Conservation (phyloP, 148 eudicot genomes). For the Diospyros lotus region DNA sequence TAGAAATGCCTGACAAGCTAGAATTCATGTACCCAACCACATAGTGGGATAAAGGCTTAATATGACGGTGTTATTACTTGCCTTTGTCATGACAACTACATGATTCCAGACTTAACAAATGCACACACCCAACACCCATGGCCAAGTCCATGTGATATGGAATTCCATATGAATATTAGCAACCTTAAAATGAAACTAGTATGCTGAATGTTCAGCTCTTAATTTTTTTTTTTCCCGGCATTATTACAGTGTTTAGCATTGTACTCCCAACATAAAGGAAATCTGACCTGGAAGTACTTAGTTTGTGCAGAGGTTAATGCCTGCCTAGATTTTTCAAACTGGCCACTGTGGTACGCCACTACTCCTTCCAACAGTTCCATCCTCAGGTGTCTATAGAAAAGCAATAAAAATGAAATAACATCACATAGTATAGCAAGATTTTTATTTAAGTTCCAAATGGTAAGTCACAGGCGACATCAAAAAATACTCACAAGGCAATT, state of each 20-base stretch:
- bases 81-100: too few relatives aligned
- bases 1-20: too few relatives aligned
- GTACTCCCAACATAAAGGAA: not conserved
- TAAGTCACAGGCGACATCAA: not conserved
- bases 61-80: too few relatives aligned
- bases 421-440: not conserved
- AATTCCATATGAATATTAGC: not conserved
- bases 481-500: conserved; percentile 66
- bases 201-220: not conserved
- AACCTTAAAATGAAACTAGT: not conserved
- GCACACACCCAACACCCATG: too few relatives aligned
- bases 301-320: conserved; percentile 61
- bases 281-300: conserved; percentile 55
- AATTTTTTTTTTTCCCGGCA: not conserved
- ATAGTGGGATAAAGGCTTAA: too few relatives aligned
- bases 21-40: too few relatives aligned
- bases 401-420: not conserved
- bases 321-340: conserved; percentile 51
- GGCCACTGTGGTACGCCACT: conserved; percentile 78
- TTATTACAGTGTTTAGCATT: not conserved
- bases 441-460: not conserved
- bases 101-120: too few relatives aligned
- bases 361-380: conserved; percentile 89
- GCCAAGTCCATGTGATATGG: too few relatives aligned
- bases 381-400: conserved; percentile 61